Evolutionary conservation across 257 asterid genomes (phyloP).

Genomic region (Coffea eugenioides): DNA sequence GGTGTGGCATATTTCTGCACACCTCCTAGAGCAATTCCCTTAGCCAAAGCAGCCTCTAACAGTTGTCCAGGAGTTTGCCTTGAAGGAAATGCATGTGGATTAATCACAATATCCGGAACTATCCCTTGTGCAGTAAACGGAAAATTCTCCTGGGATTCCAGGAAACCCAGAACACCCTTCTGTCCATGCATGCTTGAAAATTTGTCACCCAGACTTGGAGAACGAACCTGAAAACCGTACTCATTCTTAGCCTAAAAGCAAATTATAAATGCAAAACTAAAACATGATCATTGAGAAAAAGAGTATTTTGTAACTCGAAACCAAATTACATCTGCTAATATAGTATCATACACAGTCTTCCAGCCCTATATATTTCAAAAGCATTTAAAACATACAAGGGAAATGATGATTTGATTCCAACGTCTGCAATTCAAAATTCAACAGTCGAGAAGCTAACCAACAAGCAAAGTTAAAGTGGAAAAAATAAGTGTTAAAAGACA

Average conservation of each 20-base stretch:
- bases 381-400: not conserved
- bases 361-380: not conserved
- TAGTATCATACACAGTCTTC: not conserved
- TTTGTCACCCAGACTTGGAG: conserved; percentile 92
- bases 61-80: conserved; percentile 97
- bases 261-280: not conserved
- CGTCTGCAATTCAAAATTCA: not conserved
- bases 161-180: conserved; percentile 90
- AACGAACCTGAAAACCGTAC: conserved; percentile 58
- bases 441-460: not conserved
- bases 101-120: conserved; percentile 93
- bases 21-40: conserved; percentile 90
- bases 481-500: not conserved
- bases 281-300: not conserved
- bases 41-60: conserved; percentile 84
- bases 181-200: conserved; percentile 99
- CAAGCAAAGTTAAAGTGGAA: not conserved
- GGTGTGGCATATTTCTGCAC: conserved; percentile 79
- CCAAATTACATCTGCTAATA: not conserved
- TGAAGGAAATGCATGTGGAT: conserved; percentile 96
- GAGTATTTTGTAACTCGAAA: not conserved
- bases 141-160: conserved; percentile 89
- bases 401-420: not conserved
- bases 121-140: conserved; percentile 84
- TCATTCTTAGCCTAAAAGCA: conserved; percentile 2